Evolutionary conservation across 768 basidiomycete species (phyloP), one percentile per base, ranked within the genome.

Genomic region (Lactifluus piperatus): DNA sequence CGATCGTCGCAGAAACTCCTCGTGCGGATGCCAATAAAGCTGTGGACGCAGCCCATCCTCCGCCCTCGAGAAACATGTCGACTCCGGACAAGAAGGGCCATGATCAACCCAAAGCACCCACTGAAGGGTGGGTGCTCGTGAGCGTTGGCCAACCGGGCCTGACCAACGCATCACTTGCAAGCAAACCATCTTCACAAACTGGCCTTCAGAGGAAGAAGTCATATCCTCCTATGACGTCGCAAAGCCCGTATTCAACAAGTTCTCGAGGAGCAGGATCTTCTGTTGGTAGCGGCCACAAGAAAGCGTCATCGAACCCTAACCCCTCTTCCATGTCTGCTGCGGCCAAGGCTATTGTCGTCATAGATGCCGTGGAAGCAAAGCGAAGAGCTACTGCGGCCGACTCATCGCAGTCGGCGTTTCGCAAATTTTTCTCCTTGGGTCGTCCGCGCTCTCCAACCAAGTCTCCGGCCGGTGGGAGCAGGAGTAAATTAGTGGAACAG

Each of bases 111-210:
- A 71, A 48, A 73, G 72, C 43, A 75, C 73, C 45, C 77, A 78
- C 16, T 73, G 81, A 65, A 27, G 84, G 84, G 26, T 85, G 84
- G 84, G 84, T 85, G 2, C 71, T 85, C 26, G 80, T 85, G 37
- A 85, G 82, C 52, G 78, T 85, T 16, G 83, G 76, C 30, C 71
- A 72, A 26, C 24, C 62, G 3, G 45, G 27, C 39, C 62, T 18
- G 43, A 26, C 47, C 10, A 11, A 71, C 70, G 51, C 73, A 70
- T 45, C 57, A 51, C 53, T 30, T 22, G 36, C 4, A 13, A 26
- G 39, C 36, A 47, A 37, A 5, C 49, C 49, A 13, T 11, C 46
- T 22, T 34, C 53, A 44, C 49, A 50, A 45, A 48, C 27, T 27
- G 27, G 5, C 37, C 45, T 51, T 27, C 43, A 34, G 45, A 56